Base-by-base conservation (phyloP, 2,329 filamentous ascomycete genomes). In the Aspergillus flavus region DNA sequence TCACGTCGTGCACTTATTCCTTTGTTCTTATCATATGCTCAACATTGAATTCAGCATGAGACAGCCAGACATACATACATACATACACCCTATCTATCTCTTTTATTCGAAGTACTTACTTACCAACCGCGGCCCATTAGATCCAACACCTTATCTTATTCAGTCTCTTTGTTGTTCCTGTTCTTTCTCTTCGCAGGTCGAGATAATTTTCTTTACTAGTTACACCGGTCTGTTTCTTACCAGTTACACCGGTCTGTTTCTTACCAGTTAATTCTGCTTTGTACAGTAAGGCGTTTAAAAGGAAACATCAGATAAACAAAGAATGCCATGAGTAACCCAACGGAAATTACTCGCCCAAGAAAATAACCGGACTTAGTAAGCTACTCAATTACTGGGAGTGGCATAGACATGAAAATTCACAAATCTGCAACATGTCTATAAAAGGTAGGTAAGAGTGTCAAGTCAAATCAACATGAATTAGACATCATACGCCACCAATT, bases 101-200 rank as follows among this genome's bases (percentile, higher is more conserved):
- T 28, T 52, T 26, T n/a, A 36, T 41, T 41, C 14, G 16, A 30
- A 52, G 26, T 30, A 52, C 52, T 12, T 34, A n/a, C 32, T 30
- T 41, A 10, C 28, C 41, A 54, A 14, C 30, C 23, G 39, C 39
- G 19, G 39, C 16, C 32, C 45, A 28, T 10, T 43, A 36, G 30
- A 52, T 53, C 11, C 32, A 21, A n/a, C 46, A 19, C 32, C 39
- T n/a, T 26, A 58, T 16, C 21, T 46, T 30, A 54, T 59, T 43
- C 50, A 34, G 52, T 34, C 61, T 26, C 32, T 43, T 63, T 52
- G 26, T 43, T 52, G 2, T 28, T 48, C 9, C 16, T 48, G 12
- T 34, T 32, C 28, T 32, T 58, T 50, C 28, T 45, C 41, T 58
- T 54, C 50, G 48, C 58, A 60, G 48, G 58, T 45, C 58, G 50